Conservation (phyloP, 352 stramenopile genomes). For the Phytophthora multivora region DNA sequence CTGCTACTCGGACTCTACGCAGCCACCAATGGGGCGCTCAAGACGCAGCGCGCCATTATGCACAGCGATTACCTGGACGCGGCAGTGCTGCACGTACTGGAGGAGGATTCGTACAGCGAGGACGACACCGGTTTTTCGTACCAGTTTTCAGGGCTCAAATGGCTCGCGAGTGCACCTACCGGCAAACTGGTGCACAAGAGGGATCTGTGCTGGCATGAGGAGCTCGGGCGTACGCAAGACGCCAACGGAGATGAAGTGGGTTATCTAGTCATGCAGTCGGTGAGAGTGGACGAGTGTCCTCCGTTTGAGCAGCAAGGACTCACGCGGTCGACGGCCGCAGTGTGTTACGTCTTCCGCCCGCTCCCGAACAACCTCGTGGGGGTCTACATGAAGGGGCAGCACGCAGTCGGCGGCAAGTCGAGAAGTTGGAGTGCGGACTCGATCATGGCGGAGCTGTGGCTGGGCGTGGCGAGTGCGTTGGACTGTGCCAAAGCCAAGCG, state of each 20-base stretch:
- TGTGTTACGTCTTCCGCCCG: conserved; percentile 72
- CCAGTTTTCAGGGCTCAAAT: conserved; percentile 67
- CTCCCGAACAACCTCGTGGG: conserved; percentile 51
- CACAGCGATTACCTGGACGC: conserved; percentile 62
- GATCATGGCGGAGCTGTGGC: conserved; percentile 65
- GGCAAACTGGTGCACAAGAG: conserved; percentile 69
- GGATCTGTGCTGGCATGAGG: conserved; percentile 70
- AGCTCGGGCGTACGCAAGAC: conserved; percentile 58
- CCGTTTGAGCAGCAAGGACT: conserved; percentile 61
- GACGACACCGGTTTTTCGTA: conserved; percentile 58
- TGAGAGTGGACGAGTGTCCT: conserved; percentile 55
- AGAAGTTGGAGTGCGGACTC: conserved; percentile 60
- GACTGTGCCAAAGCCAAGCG: conserved; percentile 67
- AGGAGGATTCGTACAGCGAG: conserved; percentile 56
- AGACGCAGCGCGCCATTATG: conserved; percentile 71
- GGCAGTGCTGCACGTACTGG: conserved; percentile 59
- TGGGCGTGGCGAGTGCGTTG: conserved; percentile 54
- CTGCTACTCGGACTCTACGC: conserved; percentile 69
- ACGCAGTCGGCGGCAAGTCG: conserved; percentile 58
- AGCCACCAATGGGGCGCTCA: conserved; percentile 45
- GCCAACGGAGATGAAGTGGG: conserved; percentile 54
- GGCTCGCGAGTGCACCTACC: conserved; percentile 47
- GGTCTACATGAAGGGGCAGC: conserved; percentile 70
- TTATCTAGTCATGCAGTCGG: conserved; percentile 68
- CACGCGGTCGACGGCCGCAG: conserved; percentile 50